Percentiles rank a stretch among this genome's conserved stretches.
Conservation (phyloP, 2,329 filamentous ascomycete genomes). For the Fusarium sp. region DNA sequence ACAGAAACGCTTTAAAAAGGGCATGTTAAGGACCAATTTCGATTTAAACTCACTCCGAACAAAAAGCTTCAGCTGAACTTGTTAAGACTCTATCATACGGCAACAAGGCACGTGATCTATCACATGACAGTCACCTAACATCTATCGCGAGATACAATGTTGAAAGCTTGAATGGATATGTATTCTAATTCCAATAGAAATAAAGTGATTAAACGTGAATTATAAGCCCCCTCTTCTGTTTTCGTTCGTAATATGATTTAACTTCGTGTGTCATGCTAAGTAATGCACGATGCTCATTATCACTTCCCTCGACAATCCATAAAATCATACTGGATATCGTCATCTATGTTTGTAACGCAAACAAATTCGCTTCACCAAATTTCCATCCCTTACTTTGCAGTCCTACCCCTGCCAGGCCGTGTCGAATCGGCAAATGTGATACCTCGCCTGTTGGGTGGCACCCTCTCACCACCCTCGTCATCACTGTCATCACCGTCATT, state of each 20-base stretch:
- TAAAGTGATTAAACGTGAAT: neutral
- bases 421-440: conserved; percentile 71
- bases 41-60: no score
- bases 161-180: no score
- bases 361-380: conserved; percentile 27
- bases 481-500: conserved; percentile 58
- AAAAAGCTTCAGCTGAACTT: neutral
- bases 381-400: conserved; percentile 21
- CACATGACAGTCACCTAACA: conserved; percentile 4
- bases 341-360: conserved; percentile 43
- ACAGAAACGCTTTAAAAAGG: neutral
- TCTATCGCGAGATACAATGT: no score
- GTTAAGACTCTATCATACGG: neutral
- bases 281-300: conserved; percentile 29
- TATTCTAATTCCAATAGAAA: neutral
- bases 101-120: conserved; percentile 12
- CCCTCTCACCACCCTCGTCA: conserved; percentile 69
- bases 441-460: conserved; percentile 65
- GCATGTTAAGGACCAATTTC: neutral
- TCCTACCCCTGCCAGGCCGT: conserved; percentile 40
- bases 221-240: neutral
- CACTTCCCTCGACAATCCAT: conserved; percentile 18
- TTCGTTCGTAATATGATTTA: conserved; percentile 10
- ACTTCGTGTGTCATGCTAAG: conserved; percentile 29
- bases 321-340: conserved; percentile 36